Conservation (phyloP, 2,329 filamentous ascomycete genomes). For the Epichloe festucae region DNA sequence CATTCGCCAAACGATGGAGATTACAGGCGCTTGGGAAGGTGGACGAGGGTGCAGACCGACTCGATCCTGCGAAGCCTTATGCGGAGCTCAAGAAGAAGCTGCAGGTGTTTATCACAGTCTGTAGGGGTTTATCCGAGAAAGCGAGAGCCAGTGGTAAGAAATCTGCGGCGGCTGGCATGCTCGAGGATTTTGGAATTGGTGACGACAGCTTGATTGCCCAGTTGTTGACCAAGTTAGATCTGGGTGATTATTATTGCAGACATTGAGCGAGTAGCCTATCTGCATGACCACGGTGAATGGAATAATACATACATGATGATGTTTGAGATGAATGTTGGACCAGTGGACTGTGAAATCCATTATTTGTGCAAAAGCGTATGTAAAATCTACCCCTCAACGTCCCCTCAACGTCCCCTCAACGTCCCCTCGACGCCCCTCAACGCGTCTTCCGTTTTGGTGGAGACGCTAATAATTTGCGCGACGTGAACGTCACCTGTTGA, state of each 20-base stretch:
- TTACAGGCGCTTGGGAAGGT: conserved; percentile 22
- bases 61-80: conserved; percentile 39
- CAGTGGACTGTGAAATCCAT: too few species aligned
- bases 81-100: conserved; percentile 56
- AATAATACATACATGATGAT: not conserved
- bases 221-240: conserved; percentile 56
- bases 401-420: not conserved
- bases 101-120: conserved; percentile 62
- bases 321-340: too few species aligned
- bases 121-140: conserved; percentile 53
- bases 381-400: not conserved
- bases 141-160: conserved; percentile 24
- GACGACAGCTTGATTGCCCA: conserved; percentile 52
- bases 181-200: conserved; percentile 21
- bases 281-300: not conserved
- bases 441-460: not conserved
- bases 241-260: conserved; percentile 50
- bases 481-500: not conserved
- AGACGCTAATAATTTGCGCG: not conserved
- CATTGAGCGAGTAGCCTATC: conserved; percentile 3
- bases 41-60: conserved; percentile 5
- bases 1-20: conserved; percentile 46
- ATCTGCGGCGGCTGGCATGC: conserved; percentile 4
- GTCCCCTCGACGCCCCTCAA: too few species aligned
- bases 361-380: too few species aligned